Evolutionary conservation across 495 filamentous ascomycete genomes (phyloP), one percentile per base, ranked within the genome.

Genomic region (Lophium mytilinum): DNA sequence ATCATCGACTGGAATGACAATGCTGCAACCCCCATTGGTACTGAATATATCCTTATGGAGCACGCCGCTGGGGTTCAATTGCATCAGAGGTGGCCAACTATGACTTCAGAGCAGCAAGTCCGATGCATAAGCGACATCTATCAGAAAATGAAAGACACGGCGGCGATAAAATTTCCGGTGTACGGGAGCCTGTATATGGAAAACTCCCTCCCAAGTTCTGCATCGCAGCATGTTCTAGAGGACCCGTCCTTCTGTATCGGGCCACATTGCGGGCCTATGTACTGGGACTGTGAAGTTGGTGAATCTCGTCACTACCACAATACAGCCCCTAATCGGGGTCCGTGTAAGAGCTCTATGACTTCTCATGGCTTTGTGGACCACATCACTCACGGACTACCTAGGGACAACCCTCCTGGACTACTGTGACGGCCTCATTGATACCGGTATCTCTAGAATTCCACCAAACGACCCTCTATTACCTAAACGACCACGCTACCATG

Each of bases 31-130:
- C 14, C 52, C 37, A 63, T 73, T 60, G 72, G 74, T 19, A 68
- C 55, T 46, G 73, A 78, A 61, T 76, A 78, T 58, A 76, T 76
- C 24, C 74, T 78, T 37, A 73, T 71, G 66, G 70, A 76, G 48
- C 65, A 74, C 65, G 68, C 66, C 6, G 12, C 50, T 41, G 75
- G 75, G 14, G 51, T 73, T 56, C 64, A 58, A 41, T 55, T 77
- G 43, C 67, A 71, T 15, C 48, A 69, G 19, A 69, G 56, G 59
- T 77, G 72, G 73, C 62, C 63, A 39, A 50, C 45, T 42, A 76
- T 78, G 73, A 65, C 60, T 55, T 45, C 56, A 19, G 50, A 67
- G 37, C 67, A 77, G 51, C 66, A 75, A 48, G 69, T 73, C 56
- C 55, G 57, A 18, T 74, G 67, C 50, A 73, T 68, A 0, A 68